Conservation (phyloP, 257 asterid genomes). For the Solanum habrochaites region DNA sequence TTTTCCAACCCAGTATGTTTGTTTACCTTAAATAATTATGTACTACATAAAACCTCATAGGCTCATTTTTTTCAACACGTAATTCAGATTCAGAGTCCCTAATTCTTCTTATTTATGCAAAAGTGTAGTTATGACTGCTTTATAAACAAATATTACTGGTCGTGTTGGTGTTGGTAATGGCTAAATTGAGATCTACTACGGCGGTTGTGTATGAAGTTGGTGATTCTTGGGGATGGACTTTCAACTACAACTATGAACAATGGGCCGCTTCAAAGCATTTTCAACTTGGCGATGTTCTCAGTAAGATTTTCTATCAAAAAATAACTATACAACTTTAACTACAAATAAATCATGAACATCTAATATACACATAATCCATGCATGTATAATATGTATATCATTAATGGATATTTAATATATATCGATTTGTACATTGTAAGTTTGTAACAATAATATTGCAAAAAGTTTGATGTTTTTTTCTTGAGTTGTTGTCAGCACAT, state of each 20-base stretch:
- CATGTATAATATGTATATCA: too few relatives aligned
- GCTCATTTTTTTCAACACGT: too few relatives aligned
- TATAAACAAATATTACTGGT: neutral
- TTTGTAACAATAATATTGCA: neutral
- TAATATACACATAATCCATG: neutral
- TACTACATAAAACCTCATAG: too few relatives aligned
- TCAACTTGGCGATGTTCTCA: neutral
- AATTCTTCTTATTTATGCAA: neutral
- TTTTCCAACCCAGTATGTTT: neutral
- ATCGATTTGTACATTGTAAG: neutral
- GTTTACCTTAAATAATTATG: neutral
- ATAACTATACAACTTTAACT: neutral
- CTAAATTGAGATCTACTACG: neutral
- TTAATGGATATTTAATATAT: too few relatives aligned
- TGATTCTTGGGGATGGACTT: neutral
- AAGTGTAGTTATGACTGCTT: neutral
- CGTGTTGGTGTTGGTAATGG: neutral
- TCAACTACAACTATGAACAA: neutral
- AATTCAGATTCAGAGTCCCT: accelerated
- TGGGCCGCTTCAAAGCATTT: neutral
- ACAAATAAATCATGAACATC: too few relatives aligned
- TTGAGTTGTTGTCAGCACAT: neutral
- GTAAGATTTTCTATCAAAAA: neutral
- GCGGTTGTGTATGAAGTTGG: neutral
- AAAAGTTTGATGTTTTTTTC: neutral